A percentile compares a stretch with the other conserved stretches of the same genome.
phyloP scores from a whole-genome alignment of 768 basidiomycete species.

The Daedaleopsis nitida region DNA sequence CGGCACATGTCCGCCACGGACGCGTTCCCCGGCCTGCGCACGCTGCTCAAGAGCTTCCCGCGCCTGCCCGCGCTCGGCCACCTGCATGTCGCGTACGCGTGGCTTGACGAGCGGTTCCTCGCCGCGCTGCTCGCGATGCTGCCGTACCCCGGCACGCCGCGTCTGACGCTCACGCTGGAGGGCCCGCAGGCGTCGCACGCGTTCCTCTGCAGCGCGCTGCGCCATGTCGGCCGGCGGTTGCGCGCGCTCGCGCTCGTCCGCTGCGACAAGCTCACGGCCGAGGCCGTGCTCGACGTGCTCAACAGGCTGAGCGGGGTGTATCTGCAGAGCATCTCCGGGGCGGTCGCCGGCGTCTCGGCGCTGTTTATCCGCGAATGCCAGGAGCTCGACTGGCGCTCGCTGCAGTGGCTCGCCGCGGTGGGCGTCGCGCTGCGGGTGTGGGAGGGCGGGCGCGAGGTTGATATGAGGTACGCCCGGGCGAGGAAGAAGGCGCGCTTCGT shows the following conservation, averaged over 20 bases:
- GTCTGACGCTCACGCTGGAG: slow-evolving; percentile 27
- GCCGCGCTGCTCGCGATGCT: slow-evolving; percentile 24
- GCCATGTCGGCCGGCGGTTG: slow-evolving; percentile 8
- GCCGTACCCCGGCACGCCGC: slow-evolving; percentile 16
- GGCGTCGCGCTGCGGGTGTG: slow-evolving; percentile 20
- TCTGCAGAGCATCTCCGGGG: slow-evolving; percentile 1
- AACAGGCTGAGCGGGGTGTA: slow-evolving; percentile 7
- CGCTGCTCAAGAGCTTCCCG: slow-evolving; percentile 25
- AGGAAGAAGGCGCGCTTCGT: slow-evolving; percentile 20
- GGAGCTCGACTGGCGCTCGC: slow-evolving; percentile 19
- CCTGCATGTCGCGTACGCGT: slow-evolving; percentile 26
- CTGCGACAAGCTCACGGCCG: slow-evolving; percentile 17
- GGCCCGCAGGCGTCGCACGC: slow-evolving; percentile 23
- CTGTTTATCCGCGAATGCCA: slow-evolving; percentile 22
- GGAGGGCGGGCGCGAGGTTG: slow-evolving; percentile 21
- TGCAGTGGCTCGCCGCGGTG: slow-evolving; percentile 13
- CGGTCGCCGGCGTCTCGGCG: slow-evolving; percentile 6
- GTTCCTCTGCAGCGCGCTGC: slow-evolving; percentile 22
- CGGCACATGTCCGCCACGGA: not conserved
- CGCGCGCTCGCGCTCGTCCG: slow-evolving; percentile 19
- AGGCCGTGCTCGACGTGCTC: slow-evolving; percentile 18
- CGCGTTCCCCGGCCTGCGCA: slow-evolving; percentile 24
- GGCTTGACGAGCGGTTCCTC: slow-evolving; percentile 30
- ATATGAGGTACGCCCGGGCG: slow-evolving; percentile 17
- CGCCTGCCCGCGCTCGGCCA: slow-evolving; percentile 23